Evolutionary conservation across 805 yeast genomes (phyloP), one percentile per base, ranked within the genome.

Genomic region (Debaryomyces tyrocola): DNA sequence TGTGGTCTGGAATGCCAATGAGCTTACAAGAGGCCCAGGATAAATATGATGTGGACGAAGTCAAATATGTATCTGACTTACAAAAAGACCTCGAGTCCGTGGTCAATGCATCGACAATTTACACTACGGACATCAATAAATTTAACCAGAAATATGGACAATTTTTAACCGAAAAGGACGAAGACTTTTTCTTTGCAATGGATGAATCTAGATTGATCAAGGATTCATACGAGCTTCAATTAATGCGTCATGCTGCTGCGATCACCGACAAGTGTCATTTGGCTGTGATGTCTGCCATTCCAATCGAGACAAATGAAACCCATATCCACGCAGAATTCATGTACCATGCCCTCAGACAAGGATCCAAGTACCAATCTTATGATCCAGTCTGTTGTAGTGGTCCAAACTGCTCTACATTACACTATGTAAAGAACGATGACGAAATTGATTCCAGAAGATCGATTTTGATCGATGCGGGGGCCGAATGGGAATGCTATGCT

Each of bases 341-440:
- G 41, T 92, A 92, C 64, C 98, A 92, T 65, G 87, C 96, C 2
- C 78, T 90, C 49, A 83, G 98, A 57, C 97, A 92, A 67, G 98
- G 98, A 8, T 85, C 96, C 8, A 91, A 90, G 66, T 69, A 80
- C 57, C 89, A 84, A 66, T 84, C 96, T 12, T 92, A 92, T 61
- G 97, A 92, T 61, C 97, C 98, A 15, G 90, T 92, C 46, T 92
- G 98, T 64, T 91, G 99, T 59, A 79, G 96, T 2, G 99, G 98
- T 0, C 84, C 95, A 28, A 83, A 84, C 53, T 88, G 96, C 64
- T 89, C 96, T 12, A 90, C 97, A 2, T 76, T 92, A 49, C 99
- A 92, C 64, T 92, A 91, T 60, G 83, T 87, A 15, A 84, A 84
- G 59, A 92, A 92, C 60, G 94, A 90, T 57, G 73, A 63, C 18